Evolutionary conservation across 345 rosid species (phyloP), one percentile per base, ranked within the genome.

Genomic region (Brassica rapa): DNA sequence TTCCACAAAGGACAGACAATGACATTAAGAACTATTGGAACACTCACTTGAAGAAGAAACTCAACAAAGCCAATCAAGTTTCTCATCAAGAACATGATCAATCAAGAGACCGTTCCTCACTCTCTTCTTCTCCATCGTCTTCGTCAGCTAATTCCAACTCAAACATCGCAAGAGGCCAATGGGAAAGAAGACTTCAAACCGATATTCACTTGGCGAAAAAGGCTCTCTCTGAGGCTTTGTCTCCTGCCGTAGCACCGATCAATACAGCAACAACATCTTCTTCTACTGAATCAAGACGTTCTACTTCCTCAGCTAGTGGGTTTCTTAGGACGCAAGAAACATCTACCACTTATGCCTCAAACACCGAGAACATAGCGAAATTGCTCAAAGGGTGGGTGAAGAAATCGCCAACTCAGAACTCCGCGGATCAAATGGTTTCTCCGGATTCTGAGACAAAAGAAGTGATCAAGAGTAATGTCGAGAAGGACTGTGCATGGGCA

Each of bases 1-100:
- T 91, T 49, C 94, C 94, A 68, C 87, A 91, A 65, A 89, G 97
- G 74, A 91, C 97, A 66, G 97, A 91, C 41, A 91, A 91, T 77
- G 94, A 91, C 85, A 89, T 91, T 1, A 91, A 91, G 63, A 91
- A 89, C 71, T 91, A 89, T 63, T 89, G 97, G 92, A 89, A 91
- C 77, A 89, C 96, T 63, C 92, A 91, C 71, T 78, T 91, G 87
- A 91, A 88, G 86, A 91, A 86, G 88, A 91, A 91, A 83, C 86
- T 91, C 1, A 83, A 74, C 70, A 87, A 86, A 72, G 81, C 84
- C 74, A 53, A 81, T 53, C 70, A 67, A 68, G 71, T 68, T 64
- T 73, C 74, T 68, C 60, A 41, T 64, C 68, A 70, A 76, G 80
- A 81, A 43, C 70, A n/a, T 70, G 80, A 76, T 43, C 80, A 68